Evolutionary conservation across 148 eudicot species (phyloP).

Genomic region (Chenopodium quinoa): DNA sequence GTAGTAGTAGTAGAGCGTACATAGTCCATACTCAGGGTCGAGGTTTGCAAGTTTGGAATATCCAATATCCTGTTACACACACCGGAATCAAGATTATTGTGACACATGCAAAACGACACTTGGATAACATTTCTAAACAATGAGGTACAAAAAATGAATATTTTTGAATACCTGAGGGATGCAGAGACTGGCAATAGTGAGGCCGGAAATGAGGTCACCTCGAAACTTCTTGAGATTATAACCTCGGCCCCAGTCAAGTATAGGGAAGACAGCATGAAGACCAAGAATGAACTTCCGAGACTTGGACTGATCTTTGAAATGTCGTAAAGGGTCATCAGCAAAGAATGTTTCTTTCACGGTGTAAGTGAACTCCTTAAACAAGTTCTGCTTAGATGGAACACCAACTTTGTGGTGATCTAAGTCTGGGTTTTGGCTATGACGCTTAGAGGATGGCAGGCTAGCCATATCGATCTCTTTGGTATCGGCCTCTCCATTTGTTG

Average conservation of each 20-base stretch:
- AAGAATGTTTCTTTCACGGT: conserved; percentile 57
- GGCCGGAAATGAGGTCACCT: conserved; percentile 70
- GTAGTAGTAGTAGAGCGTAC: conserved; percentile 29
- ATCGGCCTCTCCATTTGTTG: conserved; percentile 27
- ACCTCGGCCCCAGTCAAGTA: conserved; percentile 55
- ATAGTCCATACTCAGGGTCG: conserved; percentile 63
- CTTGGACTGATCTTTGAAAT: conserved; percentile 56
- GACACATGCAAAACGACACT: neutral
- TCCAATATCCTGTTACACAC: conserved; percentile 61
- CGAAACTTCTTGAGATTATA: conserved; percentile 48
- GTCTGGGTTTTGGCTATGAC: conserved; percentile 12
- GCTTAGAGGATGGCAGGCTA: conserved; percentile 38
- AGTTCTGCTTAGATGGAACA: conserved; percentile 51
- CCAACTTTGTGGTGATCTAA: conserved; percentile 50
- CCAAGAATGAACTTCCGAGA: conserved; percentile 53
- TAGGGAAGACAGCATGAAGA: conserved; percentile 67
- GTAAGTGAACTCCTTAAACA: conserved; percentile 44
- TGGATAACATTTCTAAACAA: neutral
- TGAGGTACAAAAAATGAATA: neutral
- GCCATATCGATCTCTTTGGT: conserved; percentile 39
- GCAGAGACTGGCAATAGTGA: conserved; percentile 79
- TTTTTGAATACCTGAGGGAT: conserved; percentile 59
- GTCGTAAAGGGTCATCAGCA: conserved; percentile 62
- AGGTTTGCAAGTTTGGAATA: conserved; percentile 72
- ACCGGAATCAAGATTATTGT: neutral